Evolutionary conservation across 192 early-diverging fungal genomes (phyloP).

Genomic region (Umbelopsis vinacea): DNA sequence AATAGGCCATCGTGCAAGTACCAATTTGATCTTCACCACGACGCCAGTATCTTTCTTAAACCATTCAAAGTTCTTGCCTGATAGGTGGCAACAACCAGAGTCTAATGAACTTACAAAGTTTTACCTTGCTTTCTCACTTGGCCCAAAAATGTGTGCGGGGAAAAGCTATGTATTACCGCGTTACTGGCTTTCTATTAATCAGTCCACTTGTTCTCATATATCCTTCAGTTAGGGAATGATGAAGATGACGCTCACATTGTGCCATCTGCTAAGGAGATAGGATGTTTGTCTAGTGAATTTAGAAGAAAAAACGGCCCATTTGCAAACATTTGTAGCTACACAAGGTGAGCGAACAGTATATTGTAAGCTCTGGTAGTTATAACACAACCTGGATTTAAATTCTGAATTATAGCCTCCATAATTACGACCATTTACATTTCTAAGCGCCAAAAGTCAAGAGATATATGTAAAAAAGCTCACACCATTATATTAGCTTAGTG

Average conservation of each 20-base stretch:
- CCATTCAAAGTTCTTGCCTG: constrained; percentile 4
- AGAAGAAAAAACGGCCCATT: neutral
- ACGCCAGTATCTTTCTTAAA: constrained; percentile 3
- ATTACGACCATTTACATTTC: neutral
- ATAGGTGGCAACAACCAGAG: neutral
- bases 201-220: neutral
- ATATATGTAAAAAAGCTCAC: neutral
- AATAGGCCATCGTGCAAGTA: neutral
- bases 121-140: constrained; percentile 1
- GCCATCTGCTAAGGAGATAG: neutral
- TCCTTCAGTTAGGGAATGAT: constrained; percentile 5
- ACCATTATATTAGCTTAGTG: neutral
- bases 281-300: neutral
- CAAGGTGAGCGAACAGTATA: neutral
- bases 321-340: neutral
- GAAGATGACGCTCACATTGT: neutral
- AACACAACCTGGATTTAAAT: neutral
- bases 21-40: constrained; percentile 7
- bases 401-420: neutral
- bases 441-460: neutral
- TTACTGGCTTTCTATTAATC: neutral
- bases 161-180: neutral
- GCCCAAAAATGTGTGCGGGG: constrained; percentile 16
- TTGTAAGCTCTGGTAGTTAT: neutral
- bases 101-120: constrained; percentile 7